Evolutionary conservation across 1,284 basidiomycete genomes (phyloP), one percentile per base, ranked within the genome.

Genomic region (Mycosarcoma mackinlayi): DNA sequence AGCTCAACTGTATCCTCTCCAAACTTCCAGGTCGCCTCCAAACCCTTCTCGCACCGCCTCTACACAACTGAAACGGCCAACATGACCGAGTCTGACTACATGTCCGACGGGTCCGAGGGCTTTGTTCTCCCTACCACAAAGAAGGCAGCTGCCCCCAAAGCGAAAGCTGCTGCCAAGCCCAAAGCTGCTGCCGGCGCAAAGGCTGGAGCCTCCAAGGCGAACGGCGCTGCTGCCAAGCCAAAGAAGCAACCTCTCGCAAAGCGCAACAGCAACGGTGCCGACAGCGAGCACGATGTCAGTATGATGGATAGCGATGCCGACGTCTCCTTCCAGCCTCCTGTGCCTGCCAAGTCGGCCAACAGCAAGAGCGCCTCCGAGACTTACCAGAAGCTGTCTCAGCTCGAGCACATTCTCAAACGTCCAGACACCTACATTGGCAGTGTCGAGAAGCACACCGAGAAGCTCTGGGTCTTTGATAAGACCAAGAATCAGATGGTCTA

Each of bases 321-420:
- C 19, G 54, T 69, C 42, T 67, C 58, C 6, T 65, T 77, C 28
- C 53, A 58, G 24, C 70, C 62, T 45, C 39, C 48, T 24, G 42
- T 41, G 1, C 63, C 51, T 33, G 41, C 31, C 35, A 73, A 51
- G 45, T 51, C 38, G 11, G 59, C 34, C 44, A 67, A 37, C 61
- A 70, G 77, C 84, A 96, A 97, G 86, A 90, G 88, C 8, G 93
- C 92, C 0, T 93, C 92, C 14, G 92, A 98, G 81, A 94, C 88
- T 48, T 97, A 96, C 82, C 90, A 90, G 64, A 96, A 95, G 94
- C 88, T 98, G 58, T 90, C 93, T 0, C 95, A 96, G 89, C 86
- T 97, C 18, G 94, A 99, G 82, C 96, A 98, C 78, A 93, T 98
- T 72, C 86, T 98, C 61, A 92, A 92, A 84, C 92, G 96, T 62